phyloP scores from a whole-genome alignment of 2,329 filamentous ascomycete species.

The Aspergillus oerlinghausenensis region DNA sequence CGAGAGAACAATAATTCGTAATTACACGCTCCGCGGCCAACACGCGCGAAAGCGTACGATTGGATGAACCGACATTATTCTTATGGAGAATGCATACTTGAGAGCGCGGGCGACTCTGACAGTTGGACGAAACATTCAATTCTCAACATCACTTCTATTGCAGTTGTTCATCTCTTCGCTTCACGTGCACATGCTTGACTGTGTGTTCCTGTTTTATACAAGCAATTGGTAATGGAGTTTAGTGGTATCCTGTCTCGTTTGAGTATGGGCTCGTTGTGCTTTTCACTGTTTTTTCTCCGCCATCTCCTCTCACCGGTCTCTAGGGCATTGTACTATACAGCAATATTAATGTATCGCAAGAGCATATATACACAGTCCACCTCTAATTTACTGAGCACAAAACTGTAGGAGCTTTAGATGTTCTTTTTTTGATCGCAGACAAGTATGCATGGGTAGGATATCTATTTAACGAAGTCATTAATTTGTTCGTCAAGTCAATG shows the following conservation, averaged over 20 bases:
- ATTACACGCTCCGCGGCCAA: background rate
- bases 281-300: background rate
- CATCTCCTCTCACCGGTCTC: background rate
- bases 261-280: background rate
- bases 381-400: background rate
- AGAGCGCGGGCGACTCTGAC: constrained; percentile 23
- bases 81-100: background rate
- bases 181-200: background rate
- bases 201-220: background rate
- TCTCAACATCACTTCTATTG: background rate
- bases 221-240: background rate
- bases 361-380: background rate
- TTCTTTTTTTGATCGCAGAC: background rate
- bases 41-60: background rate
- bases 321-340: background rate
- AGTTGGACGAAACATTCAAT: background rate
- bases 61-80: background rate
- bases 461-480: background rate
- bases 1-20: constrained; percentile 18
- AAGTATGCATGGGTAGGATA: background rate
- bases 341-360: background rate
- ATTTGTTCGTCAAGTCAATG: background rate
- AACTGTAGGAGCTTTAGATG: background rate
- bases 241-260: background rate
- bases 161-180: background rate